Evolutionary conservation across 305 asterid species (phyloP), one percentile per base, ranked within the genome.

Genomic region (Ajuga reptans): DNA sequence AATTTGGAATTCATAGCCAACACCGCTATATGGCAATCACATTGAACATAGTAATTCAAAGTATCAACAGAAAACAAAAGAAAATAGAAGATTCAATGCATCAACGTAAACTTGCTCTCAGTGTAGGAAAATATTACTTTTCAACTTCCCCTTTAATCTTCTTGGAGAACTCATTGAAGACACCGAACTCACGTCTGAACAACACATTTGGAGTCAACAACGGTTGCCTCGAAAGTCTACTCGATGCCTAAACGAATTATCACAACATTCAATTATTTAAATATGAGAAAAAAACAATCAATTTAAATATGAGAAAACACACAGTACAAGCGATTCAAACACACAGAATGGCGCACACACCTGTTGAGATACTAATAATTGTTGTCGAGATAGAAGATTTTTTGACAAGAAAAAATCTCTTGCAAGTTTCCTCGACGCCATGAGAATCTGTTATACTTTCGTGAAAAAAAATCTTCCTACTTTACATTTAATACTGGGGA

Each of bases 401-500:
- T 75, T 80, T 34, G 88, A 81, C 55, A 83, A 68, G 54, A 87
- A 81, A 18, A 85, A 77, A 82, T 90, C 95, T 18, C 95, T 84
- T 24, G 83, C 85, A 45, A 91, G 77, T 75, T 87, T 88, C 70
- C 89, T 82, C 80, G 80, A 69, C 46, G 90, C 95, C 96, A 91
- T 91, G 64, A 59, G 42, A 61, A 66, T 9, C 65, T 60, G 52
- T 8, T 1, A 31, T 31, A 31, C 5, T 31, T 31, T 31, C 6
- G 5, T 31, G 36, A n/a, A n/a, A n/a, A n/a, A n/a, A n/a, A n/a
- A n/a, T n/a, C n/a, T n/a, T n/a, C n/a, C n/a, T n/a, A n/a, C 55
- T 18, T 53, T 33, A 18, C 55, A 16, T 49, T 37, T 37, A 53
- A 43, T 14, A 33, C 6, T 12, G 52, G 39, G 52, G 17, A 67